These are phyloP conservation scores for Curvularia sp. DNA, from an alignment of 2,329 filamentous ascomycete genomes.

Conservation along the genomic window DNA sequence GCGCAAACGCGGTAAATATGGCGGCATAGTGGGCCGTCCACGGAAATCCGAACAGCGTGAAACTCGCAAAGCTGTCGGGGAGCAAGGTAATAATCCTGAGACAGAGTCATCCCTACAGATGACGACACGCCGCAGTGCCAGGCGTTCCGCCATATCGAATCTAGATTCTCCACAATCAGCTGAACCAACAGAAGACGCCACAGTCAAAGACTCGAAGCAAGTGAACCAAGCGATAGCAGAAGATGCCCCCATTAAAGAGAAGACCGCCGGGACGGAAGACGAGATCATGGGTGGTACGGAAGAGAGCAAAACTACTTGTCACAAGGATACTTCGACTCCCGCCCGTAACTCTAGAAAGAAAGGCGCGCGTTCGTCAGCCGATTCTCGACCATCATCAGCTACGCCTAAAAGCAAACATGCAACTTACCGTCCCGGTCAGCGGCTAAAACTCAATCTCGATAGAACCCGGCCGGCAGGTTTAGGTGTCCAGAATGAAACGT, in stretches of 20 bases:
- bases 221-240: neutral
- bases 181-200: neutral
- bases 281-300: neutral
- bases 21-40: conserved; percentile 25
- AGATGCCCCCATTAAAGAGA: neutral
- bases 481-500: neutral
- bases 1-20: conserved; percentile 23
- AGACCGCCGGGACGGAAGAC: neutral
- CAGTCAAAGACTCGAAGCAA: neutral
- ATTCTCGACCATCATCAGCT: neutral
- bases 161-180: neutral
- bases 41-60: conserved; percentile 19
- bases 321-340: neutral
- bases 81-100: neutral
- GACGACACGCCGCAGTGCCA: conserved; percentile 24
- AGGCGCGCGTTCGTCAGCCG: neutral
- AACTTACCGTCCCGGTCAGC: neutral
- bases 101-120: conserved; percentile 5
- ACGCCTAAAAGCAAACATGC: neutral
- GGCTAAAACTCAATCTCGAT: neutral
- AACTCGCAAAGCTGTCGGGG: neutral
- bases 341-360: neutral
- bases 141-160: conserved; percentile 16
- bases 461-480: neutral
- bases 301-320: neutral